phyloP scores from a whole-genome alignment of 2,329 filamentous ascomycete genomes.

The Trichoderma semiorbis region DNA sequence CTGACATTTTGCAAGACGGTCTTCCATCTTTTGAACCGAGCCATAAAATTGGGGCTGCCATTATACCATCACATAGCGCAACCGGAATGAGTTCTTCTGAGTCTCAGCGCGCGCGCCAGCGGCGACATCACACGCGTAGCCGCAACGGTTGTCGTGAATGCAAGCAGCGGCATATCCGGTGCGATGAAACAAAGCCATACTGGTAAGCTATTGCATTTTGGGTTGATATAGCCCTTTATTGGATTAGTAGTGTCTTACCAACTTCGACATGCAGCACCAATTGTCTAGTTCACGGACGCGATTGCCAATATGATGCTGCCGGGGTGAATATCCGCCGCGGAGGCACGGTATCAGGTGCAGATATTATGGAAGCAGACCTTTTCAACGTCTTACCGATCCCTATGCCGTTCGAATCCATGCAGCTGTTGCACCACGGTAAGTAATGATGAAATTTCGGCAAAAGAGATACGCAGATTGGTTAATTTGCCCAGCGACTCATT shows the following conservation, averaged over 20 bases:
- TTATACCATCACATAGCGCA: not conserved
- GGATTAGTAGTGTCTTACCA: not conserved
- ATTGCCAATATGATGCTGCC: not conserved
- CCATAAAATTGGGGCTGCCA: not conserved
- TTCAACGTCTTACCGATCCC: not conserved
- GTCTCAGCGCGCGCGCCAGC: not conserved
- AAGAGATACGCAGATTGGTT: not conserved
- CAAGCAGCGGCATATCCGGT: slow-evolving; percentile 2
- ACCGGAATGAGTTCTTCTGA: not conserved
- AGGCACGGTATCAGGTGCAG: not conserved
- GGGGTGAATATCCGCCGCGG: not conserved
- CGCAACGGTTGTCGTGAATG: not conserved
- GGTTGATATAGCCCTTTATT: not conserved
- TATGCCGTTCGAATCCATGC: not conserved
- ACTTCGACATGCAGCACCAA: not conserved
- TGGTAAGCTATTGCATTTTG: not conserved
- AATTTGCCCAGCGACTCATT: not conserved
- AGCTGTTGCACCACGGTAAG: not conserved
- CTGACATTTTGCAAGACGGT: not conserved
- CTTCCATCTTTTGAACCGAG: not conserved
- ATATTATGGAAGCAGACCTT: not conserved
- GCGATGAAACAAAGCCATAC: not conserved
- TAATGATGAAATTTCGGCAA: not conserved
- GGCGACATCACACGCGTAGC: not conserved
- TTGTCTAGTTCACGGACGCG: not conserved